Base-by-base conservation (phyloP, 306 rosid genomes). In the Corylus avellana region DNA sequence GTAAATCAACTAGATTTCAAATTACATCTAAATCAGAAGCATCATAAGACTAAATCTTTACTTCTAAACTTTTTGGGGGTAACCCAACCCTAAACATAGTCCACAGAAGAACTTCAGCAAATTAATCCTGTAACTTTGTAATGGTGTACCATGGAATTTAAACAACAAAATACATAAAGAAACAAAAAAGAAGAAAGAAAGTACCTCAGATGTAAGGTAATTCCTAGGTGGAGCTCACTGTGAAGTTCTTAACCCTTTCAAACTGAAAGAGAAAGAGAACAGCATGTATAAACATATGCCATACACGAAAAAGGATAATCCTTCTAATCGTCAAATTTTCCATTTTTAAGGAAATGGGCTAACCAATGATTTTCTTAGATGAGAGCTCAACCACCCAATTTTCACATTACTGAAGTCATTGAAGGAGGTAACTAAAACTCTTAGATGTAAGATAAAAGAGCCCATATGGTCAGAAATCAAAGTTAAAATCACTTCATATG, bases 1-100 rank as follows among this genome's bases (percentile, higher is more conserved):
- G 47, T 64, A 72, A 77, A 62, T 42, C 63, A 59, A 74, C 39
- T 10, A 47, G 74, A 63, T 67, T 0, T 1, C 18, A 70, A 72
- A 85, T 76, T 69, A 77, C 55, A 50, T 51, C 53, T 59, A 39
- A 54, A 42, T 6, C 71, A 66, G 46, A 64, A 66, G 12, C 10
- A 2, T 37, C 29, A 54, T 1, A 18, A 54, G 18, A 54, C 6
- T 9, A 2, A 49, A 12, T 10, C 14, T 11, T 49, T 49, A 10
- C 14, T 49, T 9, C 53, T 49, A 12, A 49, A 10, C 14, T 49
- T 49, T 10, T 16, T 53, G 17, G 5, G 63, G 8, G n/a, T 32
- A 16, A n/a, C 46, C 70, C 9, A 46, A 56, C 72, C 32, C 22
- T 3, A 13, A 72, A 32, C 46, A 49, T 49, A 12, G 4, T n/a